A percentile compares a stretch with the other conserved stretches of the same genome.
Conservation (phyloP, 352 stramenopile genomes). For the Globisporangium rhizosaccharum region DNA sequence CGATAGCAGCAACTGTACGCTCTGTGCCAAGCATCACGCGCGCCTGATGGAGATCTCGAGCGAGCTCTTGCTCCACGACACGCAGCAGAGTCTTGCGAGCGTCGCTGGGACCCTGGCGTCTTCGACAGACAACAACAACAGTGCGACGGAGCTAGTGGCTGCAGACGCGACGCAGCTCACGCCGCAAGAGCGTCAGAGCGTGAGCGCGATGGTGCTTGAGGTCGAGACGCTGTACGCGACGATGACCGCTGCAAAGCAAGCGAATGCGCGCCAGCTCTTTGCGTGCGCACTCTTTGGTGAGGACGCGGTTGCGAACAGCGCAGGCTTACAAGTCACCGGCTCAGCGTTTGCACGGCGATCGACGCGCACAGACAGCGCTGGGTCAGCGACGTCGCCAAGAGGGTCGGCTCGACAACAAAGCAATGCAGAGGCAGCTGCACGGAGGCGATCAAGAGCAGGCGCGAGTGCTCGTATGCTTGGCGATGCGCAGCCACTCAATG, state of each 20-base stretch:
- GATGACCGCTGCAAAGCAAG: conserved; percentile 30
- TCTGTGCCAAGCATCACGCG: conserved; percentile 57
- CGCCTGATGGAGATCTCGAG: conserved; percentile 43
- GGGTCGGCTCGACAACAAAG: background rate
- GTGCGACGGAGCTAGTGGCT: background rate
- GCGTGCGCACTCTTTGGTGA: conserved; percentile 17
- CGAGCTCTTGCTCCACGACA: conserved; percentile 20
- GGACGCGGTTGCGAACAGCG: conserved; percentile 6
- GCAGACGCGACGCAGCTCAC: conserved; percentile 15
- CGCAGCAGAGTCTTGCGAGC: conserved; percentile 4
- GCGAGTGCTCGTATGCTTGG: too few relatives aligned
- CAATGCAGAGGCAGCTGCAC: background rate
- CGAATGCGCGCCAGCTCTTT: conserved; percentile 19
- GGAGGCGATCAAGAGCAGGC: too few relatives aligned
- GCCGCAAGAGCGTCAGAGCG: conserved; percentile 27
- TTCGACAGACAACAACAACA: background rate
- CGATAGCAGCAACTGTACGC: conserved; percentile 13
- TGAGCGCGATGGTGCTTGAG: conserved; percentile 38
- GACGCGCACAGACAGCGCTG: background rate
- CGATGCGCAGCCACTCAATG: too few relatives aligned
- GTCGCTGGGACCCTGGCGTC: background rate
- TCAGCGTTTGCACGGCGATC: conserved; percentile 1
- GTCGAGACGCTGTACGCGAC: conserved; percentile 41
- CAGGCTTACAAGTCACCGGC: background rate
- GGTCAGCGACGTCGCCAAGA: background rate